phyloP scores from a whole-genome alignment of 2,329 filamentous ascomycete species.

The Dendryphion nanum region DNA sequence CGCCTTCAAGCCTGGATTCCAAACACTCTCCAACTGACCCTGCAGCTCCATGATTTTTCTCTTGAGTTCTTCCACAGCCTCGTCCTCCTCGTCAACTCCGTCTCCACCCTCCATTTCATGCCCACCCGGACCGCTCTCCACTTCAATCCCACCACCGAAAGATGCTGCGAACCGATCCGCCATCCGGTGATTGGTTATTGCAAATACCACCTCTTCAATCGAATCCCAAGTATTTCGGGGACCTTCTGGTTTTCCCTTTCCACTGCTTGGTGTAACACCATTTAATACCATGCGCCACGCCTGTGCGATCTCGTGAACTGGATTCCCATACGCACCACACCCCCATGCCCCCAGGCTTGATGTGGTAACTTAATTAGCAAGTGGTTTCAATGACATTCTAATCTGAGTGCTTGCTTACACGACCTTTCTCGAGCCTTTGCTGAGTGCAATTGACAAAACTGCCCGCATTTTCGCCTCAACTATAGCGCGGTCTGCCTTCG shows the following conservation, averaged over 20 bases:
- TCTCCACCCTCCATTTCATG: conserved; percentile 19
- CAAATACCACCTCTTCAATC: conserved; percentile 58
- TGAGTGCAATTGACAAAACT: conserved; percentile 53
- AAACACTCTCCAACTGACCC: conserved; percentile 29
- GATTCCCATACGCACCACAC: conserved; percentile 64
- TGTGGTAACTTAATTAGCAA: too few species aligned
- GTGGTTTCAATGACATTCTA: too few species aligned
- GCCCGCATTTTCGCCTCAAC: conserved; percentile 56
- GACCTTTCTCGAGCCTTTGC: conserved; percentile 46
- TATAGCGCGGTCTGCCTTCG: conserved; percentile 50
- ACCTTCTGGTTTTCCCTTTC: conserved; percentile 23
- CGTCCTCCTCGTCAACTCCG: conserved; percentile 12
- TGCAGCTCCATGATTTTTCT: conserved; percentile 38
- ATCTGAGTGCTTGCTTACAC: too few species aligned
- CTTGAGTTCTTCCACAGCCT: conserved; percentile 27
- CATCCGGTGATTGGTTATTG: conserved; percentile 54
- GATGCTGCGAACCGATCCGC: conserved; percentile 52
- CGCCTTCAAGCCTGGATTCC: conserved; percentile 34
- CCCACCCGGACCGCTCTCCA: conserved; percentile 41
- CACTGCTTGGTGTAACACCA: background rate
- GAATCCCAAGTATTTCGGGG: conserved; percentile 41
- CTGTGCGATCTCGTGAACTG: conserved; percentile 56
- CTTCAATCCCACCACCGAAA: conserved; percentile 45
- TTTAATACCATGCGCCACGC: conserved; percentile 49
- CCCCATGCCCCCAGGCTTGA: conserved; percentile 67